Conservation (phyloP, 305 asterid genomes). For the Fraxinus latifolia region DNA sequence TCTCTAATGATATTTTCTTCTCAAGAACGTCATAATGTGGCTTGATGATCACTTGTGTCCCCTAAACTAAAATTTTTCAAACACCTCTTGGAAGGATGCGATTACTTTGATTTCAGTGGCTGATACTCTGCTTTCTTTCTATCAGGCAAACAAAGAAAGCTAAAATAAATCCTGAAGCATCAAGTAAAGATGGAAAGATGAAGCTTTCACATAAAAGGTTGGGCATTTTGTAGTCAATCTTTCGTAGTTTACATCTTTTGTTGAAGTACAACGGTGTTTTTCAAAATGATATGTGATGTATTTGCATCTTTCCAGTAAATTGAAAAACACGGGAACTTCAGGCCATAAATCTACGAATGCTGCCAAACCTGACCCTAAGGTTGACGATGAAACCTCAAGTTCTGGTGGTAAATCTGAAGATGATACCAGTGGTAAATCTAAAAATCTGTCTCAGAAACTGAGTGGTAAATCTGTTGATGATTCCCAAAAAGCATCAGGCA, state of each 20-base stretch:
- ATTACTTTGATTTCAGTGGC: slow-evolving; percentile 1
- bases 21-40: neutral
- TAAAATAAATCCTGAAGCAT: slow-evolving; percentile 37
- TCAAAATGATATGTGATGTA: slow-evolving; percentile 22
- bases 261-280: neutral
- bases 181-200: slow-evolving; percentile 48
- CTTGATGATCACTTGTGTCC: neutral
- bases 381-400: slow-evolving; percentile 38
- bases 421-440: slow-evolving; percentile 34
- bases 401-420: slow-evolving; percentile 41
- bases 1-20: neutral
- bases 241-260: neutral
- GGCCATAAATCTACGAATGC: slow-evolving; percentile 50
- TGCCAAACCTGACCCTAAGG: slow-evolving; percentile 41
- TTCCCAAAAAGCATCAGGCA: slow-evolving; percentile 45
- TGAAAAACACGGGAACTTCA: slow-evolving; percentile 44
- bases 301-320: slow-evolving; percentile 44
- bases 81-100: neutral
- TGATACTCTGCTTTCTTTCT: slow-evolving; percentile 25
- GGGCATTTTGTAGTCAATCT: slow-evolving; percentile 14
- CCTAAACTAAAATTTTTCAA: no score
- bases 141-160: slow-evolving; percentile 63
- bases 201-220: slow-evolving; percentile 60
- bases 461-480: slow-evolving; percentile 45
- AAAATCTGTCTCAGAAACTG: slow-evolving; percentile 37